phyloP scores from a whole-genome alignment of 139 green algal species.

The Tetradesmus obliquus region DNA sequence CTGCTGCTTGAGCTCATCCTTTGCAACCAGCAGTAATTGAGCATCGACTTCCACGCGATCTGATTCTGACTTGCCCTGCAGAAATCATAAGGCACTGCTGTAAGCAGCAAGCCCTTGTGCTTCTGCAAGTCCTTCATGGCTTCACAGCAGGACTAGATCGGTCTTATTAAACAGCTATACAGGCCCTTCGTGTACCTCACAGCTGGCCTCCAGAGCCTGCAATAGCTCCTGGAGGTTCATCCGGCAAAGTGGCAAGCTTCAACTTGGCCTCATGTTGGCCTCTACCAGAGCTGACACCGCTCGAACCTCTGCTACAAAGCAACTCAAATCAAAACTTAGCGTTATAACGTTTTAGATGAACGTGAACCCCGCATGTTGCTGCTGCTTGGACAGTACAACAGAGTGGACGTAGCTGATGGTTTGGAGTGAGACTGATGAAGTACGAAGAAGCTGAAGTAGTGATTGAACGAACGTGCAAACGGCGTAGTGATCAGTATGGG shows the following conservation, averaged over 20 bases:
- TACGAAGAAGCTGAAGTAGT: no score
- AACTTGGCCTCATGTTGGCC: not conserved
- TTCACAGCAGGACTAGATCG: not conserved
- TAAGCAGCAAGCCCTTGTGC: not conserved
- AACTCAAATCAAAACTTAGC: not conserved
- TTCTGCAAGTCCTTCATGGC: not conserved
- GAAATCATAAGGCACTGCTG: not conserved
- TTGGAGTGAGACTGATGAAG: not conserved
- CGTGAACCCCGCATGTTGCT: not conserved
- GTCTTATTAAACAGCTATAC: not conserved
- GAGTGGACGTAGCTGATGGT: not conserved
- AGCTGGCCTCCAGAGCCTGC: not conserved
- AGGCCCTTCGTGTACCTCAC: not conserved
- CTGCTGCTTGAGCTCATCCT: conserved; percentile 23
- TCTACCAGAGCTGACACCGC: no score
- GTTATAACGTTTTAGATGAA: no score
- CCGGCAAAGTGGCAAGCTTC: not conserved
- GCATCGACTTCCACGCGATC: not conserved
- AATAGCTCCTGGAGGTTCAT: not conserved
- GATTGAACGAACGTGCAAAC: not conserved
- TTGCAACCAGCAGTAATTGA: not conserved
- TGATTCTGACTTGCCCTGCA: not conserved
- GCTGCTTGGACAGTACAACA: not conserved
- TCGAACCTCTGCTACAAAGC: no score
- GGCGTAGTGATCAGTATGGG: no score